A percentile compares a stretch with the other conserved stretches of the same genome.
Conservation (phyloP, 352 stramenopile species). For the Globisporangium paddicum region DNA sequence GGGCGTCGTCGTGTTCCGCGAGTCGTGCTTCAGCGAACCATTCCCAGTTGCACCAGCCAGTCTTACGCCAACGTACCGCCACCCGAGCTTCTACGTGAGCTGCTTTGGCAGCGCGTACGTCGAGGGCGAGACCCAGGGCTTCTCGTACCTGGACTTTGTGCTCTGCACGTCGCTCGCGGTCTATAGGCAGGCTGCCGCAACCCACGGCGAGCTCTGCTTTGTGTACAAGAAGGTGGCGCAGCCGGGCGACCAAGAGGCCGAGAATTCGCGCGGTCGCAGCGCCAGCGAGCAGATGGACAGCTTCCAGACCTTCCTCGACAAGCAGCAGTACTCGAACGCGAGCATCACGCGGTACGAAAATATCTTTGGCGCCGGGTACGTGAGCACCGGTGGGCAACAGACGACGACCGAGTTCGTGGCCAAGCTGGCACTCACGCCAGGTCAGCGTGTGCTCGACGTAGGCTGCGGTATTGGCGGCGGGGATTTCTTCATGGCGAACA, state of each 20-base stretch:
- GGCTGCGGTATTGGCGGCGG: not conserved
- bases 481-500: not conserved
- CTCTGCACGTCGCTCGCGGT: not conserved
- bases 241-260: slow-evolving; percentile 21
- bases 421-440: not conserved
- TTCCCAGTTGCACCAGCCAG: not conserved
- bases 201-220: slow-evolving; percentile 70
- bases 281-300: slow-evolving; percentile 28
- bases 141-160: slow-evolving; percentile 13
- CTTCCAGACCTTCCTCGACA: slow-evolving; percentile 59
- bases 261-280: slow-evolving; percentile 22
- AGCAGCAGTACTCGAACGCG: slow-evolving; percentile 53
- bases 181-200: slow-evolving; percentile 45
- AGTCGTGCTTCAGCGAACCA: not conserved
- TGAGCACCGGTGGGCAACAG: slow-evolving; percentile 46
- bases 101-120: slow-evolving; percentile 34
- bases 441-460: not conserved
- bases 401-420: slow-evolving; percentile 40
- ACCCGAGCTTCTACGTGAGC: slow-evolving; percentile 47
- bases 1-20: not conserved
- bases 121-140: slow-evolving; percentile 23
- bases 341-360: slow-evolving; percentile 63
- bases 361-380: slow-evolving; percentile 57
- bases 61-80: slow-evolving; percentile 25
- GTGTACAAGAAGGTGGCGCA: slow-evolving; percentile 39